Base-by-base conservation (phyloP, 2,329 filamentous ascomycete species). In the Mycocentrospora acerina region DNA sequence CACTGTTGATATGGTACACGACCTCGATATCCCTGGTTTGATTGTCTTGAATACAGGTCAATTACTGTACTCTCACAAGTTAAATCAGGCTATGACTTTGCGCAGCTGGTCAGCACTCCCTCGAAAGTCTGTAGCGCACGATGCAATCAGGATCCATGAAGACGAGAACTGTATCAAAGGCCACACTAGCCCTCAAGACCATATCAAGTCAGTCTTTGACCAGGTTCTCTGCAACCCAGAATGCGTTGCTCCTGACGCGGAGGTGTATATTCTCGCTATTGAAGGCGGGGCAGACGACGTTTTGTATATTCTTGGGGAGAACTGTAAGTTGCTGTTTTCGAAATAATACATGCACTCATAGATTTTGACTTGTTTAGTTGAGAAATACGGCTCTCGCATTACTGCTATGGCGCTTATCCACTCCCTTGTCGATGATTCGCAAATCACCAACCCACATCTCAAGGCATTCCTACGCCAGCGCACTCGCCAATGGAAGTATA, bases 31-130 rank as follows among this genome's bases (percentile, higher is more conserved):
- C 6, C 42, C 42, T 17, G 37, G 42, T 8, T 70, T 96, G 39
- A 69, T 96, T 18, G 71, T 95, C 17, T 80, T 88, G 30, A 96
- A 95, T 60, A 74, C 81, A 4, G 88, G 88, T 4, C 83, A 94
- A 67, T 71, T 87, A 13, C 73, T 83, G 55, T 96, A 88, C 83
- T 88, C 86, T 63, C 80, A 86, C 27, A 76, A 79, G 35, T 76
- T 76, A 1, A 68, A 75, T 35, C 76, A 78, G 32, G 74, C 81
- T 0, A 72, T 95, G 44, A 86, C 80, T 1, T 62, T 75, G 1
- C 59, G 61, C 0, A 76, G 75, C 3, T 86, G 84, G 73, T 60
- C 72, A 7, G 74, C 73, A 2, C 68, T 85, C 29, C 82, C 83
- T 1, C 77, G 83, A 52, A 72, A 75, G 40, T 86, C 80, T 32